phyloP scores from a whole-genome alignment of 1,284 basidiomycete species.

The Volvariella volvacea region DNA sequence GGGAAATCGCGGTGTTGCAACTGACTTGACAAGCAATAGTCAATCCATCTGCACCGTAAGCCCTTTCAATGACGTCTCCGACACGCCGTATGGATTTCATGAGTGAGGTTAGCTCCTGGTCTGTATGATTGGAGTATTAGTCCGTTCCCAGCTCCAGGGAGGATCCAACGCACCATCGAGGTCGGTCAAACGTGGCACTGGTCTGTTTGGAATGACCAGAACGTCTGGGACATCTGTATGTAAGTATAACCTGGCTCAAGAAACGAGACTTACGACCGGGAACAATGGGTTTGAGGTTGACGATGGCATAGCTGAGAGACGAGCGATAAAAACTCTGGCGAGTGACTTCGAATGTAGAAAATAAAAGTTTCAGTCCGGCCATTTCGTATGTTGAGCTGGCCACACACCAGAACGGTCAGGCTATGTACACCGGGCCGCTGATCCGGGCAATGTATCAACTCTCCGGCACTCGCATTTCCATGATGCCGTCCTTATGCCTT shows the following conservation, averaged over 20 bases:
- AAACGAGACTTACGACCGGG: constrained; percentile 73
- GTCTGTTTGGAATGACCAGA: constrained; percentile 75
- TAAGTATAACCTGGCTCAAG: not conserved
- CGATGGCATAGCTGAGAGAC: constrained; percentile 71
- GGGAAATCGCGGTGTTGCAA: constrained; percentile 3
- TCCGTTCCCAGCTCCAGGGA: not conserved
- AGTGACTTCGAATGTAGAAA: constrained; percentile 82
- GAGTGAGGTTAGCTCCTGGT: constrained; percentile 69
- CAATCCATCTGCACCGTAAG: constrained; percentile 68
- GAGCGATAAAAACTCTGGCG: constrained; percentile 77
- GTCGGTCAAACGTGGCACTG: constrained; percentile 73
- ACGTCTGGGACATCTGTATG: constrained; percentile 59
- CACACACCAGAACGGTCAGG: not conserved
- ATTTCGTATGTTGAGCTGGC: too few species aligned
- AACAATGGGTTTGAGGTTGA: constrained; percentile 90
- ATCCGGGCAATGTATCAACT: too few species aligned
- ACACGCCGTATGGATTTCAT: constrained; percentile 74
- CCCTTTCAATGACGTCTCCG: constrained; percentile 60
- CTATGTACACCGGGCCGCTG: not conserved
- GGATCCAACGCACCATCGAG: constrained; percentile 35
- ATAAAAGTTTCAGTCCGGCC: constrained; percentile 26
- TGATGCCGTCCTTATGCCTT: constrained; percentile 21
- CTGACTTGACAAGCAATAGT: constrained; percentile 79
- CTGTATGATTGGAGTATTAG: constrained; percentile 14
- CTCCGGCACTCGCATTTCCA: constrained; percentile 40